Evolutionary conservation across 2,329 filamentous ascomycete genomes (phyloP).

Genomic region (Shiraia bambusicola): DNA sequence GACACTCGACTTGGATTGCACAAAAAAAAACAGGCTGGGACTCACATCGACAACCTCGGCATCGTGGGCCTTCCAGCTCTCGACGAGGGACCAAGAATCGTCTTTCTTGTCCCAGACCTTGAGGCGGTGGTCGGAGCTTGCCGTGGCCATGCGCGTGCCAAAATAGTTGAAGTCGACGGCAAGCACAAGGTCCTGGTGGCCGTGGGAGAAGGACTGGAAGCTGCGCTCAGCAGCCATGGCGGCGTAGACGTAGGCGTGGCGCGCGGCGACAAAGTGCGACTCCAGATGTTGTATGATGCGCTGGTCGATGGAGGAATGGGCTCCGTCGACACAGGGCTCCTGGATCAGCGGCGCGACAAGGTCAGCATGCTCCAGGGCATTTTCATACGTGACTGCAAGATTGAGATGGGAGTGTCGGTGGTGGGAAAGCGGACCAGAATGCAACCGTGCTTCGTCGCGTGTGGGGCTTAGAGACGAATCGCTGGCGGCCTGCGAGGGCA

Average conservation of each 20-base stretch:
- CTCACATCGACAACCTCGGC: conserved; percentile 84
- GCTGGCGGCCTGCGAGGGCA: conserved; percentile 43
- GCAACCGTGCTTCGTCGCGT: conserved; percentile 35
- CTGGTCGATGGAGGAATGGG: conserved; percentile 24
- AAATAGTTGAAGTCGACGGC: conserved; percentile 89
- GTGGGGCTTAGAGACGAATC: conserved; percentile 42
- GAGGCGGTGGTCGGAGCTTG: conserved; percentile 88
- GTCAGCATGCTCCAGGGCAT: conserved; percentile 37
- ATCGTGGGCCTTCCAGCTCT: conserved; percentile 88
- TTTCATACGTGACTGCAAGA: conserved; percentile 28
- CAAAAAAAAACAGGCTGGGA: conserved; percentile 21
- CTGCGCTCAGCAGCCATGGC: conserved; percentile 41
- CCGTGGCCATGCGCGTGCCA: conserved; percentile 86
- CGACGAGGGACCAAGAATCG: conserved; percentile 75
- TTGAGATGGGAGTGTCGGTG: conserved; percentile 38
- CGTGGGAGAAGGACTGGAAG: conserved; percentile 66
- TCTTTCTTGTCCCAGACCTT: conserved; percentile 85
- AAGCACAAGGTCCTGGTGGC: conserved; percentile 78
- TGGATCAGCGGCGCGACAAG: conserved; percentile 37
- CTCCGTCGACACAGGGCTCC: conserved; percentile 39
- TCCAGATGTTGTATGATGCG: conserved; percentile 32
- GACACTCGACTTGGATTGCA: not conserved
- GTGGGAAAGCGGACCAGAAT: conserved; percentile 24
- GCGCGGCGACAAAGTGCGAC: conserved; percentile 31
- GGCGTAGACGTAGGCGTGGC: conserved; percentile 32